Percentiles rank a stretch among this genome's conserved stretches.
These are phyloP conservation scores for Chlamydomonas schloesseri DNA, from an alignment of 139 green algal genomes.

Conservation along the genomic window DNA sequence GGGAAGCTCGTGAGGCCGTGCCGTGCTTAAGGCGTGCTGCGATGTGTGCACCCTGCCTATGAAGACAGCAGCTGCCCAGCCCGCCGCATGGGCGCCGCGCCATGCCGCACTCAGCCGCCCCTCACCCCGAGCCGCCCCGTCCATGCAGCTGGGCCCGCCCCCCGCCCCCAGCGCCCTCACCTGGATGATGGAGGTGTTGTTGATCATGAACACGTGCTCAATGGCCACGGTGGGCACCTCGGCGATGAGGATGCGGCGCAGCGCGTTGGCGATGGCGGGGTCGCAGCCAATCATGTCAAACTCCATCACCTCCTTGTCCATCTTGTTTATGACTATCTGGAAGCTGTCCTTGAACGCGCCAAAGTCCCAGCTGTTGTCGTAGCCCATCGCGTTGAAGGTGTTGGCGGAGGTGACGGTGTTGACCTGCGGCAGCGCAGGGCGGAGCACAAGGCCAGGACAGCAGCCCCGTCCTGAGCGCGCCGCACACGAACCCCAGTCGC, in stretches of 20 bases:
- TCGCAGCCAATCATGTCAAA: constrained; percentile 95
- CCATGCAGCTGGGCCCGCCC: too few relatives aligned
- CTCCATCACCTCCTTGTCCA: constrained; percentile 76
- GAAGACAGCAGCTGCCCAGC: too few relatives aligned
- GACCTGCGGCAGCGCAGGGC: constrained; percentile 61
- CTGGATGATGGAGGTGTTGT: constrained; percentile 97
- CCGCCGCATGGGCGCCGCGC: too few relatives aligned
- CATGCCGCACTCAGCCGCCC: background rate
- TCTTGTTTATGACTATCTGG: constrained; percentile 58
- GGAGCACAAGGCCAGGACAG: background rate
- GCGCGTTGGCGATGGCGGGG: constrained; percentile 92
- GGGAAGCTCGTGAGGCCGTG: background rate
- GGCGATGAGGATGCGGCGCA: constrained; percentile 94
- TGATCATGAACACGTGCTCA: constrained; percentile 97
- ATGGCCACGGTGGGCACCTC: constrained; percentile 98
- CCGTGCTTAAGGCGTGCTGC: too few relatives aligned
- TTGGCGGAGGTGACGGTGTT: constrained; percentile 75
- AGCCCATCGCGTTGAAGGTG: constrained; percentile 74
- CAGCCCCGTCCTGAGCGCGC: too few relatives aligned
- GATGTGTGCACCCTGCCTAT: too few relatives aligned
- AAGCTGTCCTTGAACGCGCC: constrained; percentile 77
- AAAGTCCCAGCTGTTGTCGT: constrained; percentile 86
- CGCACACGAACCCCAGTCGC: background rate
- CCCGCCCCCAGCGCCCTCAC: constrained; percentile 28
- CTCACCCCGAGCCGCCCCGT: too few relatives aligned